These are phyloP conservation scores for Daucus carota DNA, from an alignment of 129 eudicot genomes.

Conservation along the genomic window DH1_v3.0 NC_030383.2:580501-581000, in stretches of 20 bases:
- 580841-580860: no score
- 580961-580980: constrained; percentile 66
- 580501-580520: neutral
- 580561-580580: neutral
- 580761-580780: neutral
- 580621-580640: no score
- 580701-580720: neutral
- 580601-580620: no score
- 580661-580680: neutral
- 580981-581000: constrained; percentile 74
- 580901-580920: neutral
- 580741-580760: neutral
- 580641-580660: neutral
- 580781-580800: neutral
- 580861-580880: no score
- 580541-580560: neutral
- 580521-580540: neutral
- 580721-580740: neutral
- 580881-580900: rapidly evolving
- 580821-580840: no score
- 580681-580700: no score
- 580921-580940: constrained; percentile 70
- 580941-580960: constrained; percentile 70
- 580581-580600: neutral
- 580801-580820: neutral